Evolutionary conservation across 1,284 basidiomycete genomes (phyloP).

Genomic region (Neonothopanus nambi): DNA sequence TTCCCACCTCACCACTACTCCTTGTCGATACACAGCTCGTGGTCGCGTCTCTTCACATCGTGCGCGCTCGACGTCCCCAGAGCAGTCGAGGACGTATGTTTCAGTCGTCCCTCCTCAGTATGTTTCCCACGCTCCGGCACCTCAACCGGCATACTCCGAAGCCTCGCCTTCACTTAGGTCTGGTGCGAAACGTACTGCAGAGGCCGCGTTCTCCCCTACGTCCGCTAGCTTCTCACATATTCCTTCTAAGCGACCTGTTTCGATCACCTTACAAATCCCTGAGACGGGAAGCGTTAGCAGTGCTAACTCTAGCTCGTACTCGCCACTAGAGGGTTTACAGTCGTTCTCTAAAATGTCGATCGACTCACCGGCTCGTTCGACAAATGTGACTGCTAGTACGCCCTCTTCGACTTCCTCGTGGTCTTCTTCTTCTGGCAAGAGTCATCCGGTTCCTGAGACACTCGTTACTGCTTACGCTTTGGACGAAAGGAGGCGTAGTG

Average conservation of each 20-base stretch:
- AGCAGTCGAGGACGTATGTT: constrained; percentile 17
- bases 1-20: constrained; percentile 21
- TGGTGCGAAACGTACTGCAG: constrained; percentile 70
- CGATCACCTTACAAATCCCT: constrained; percentile 61
- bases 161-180: constrained; percentile 23
- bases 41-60: constrained; percentile 30
- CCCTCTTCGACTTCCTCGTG: constrained; percentile 13
- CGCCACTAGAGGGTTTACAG: constrained; percentile 61
- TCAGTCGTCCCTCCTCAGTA: constrained; percentile 24
- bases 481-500: constrained; percentile 45
- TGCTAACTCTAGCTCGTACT: constrained; percentile 40
- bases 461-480: constrained; percentile 62
- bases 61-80: constrained; percentile 47
- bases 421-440: constrained; percentile 18
- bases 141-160: constrained; percentile 1
- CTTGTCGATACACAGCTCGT: constrained; percentile 26
- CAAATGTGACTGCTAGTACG: constrained; percentile 16
- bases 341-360: constrained; percentile 65
- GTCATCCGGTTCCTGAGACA: constrained; percentile 47
- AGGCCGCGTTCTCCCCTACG: constrained; percentile 78
- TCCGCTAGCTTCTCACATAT: constrained; percentile 57
- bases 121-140: constrained; percentile 1
- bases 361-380: constrained; percentile 41
- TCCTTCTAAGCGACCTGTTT: constrained; percentile 51
- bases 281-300: constrained; percentile 21